Evolutionary conservation across 208 protist species (phyloP).

Genomic region (Acanthamoeba quina): DNA sequence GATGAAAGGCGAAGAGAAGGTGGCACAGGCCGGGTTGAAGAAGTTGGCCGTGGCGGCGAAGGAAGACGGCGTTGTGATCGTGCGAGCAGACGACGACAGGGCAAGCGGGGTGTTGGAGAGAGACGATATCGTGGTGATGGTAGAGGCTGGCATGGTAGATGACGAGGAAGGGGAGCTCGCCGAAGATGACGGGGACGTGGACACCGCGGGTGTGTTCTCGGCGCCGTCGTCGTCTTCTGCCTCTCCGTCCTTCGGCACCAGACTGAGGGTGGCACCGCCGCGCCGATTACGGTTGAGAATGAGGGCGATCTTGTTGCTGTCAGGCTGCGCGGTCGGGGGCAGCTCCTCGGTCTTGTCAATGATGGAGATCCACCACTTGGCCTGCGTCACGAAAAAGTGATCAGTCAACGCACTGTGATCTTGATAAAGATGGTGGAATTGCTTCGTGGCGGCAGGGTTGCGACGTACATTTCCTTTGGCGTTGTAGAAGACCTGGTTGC

Average conservation of each 20-base stretch:
- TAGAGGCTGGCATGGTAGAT: background rate
- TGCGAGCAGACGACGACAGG: background rate
- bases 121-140: background rate
- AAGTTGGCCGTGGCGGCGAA: background rate
- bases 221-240: background rate
- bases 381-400: background rate
- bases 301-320: conserved; percentile 39
- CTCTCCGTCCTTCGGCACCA: background rate
- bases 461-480: conserved; percentile 14
- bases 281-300: conserved; percentile 11
- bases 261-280: conserved; percentile 2
- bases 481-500: conserved; percentile 49
- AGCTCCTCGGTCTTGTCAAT: conserved; percentile 22
- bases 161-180: background rate
- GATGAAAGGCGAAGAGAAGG: conserved; percentile 11
- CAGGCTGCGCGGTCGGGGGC: background rate
- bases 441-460: background rate
- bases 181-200: background rate
- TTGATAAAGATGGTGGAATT: too few species aligned
- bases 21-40: background rate
- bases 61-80: background rate
- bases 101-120: background rate
- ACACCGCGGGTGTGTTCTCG: background rate
- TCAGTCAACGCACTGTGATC: too few species aligned
- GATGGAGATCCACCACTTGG: conserved; percentile 45